Conservation (phyloP, 2,329 filamentous ascomycete genomes). For the Aspergillus uvarum region DNA sequence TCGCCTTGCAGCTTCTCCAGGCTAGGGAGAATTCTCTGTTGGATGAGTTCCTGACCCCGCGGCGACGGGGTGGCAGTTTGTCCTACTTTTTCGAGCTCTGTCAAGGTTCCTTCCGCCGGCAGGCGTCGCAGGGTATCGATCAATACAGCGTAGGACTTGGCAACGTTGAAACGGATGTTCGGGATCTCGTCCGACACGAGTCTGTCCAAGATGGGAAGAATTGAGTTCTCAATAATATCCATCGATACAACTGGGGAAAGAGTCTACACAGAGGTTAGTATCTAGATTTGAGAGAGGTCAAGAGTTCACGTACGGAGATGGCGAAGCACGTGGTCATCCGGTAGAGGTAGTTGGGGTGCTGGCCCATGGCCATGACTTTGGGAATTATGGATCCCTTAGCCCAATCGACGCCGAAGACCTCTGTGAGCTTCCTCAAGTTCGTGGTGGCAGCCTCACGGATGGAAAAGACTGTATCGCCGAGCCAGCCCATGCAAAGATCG, state of each 20-base stretch:
- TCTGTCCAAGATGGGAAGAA: conserved; percentile 93
- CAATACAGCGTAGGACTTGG: conserved; percentile 90
- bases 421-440: conserved; percentile 96
- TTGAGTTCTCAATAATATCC: conserved; percentile 87
- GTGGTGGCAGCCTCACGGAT: conserved; percentile 96
- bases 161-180: conserved; percentile 99
- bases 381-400: conserved; percentile 95
- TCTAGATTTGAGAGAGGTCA: conserved; percentile 4
- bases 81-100: conserved; percentile 78
- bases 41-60: conserved; percentile 75
- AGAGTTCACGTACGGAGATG: conserved; percentile 72
- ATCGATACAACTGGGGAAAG: conserved; percentile 89
- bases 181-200: conserved; percentile 93
- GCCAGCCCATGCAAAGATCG: conserved; percentile 95
- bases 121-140: conserved; percentile 90
- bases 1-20: conserved; percentile 95
- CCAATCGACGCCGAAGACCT: conserved; percentile 98
- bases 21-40: conserved; percentile 82
- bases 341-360: conserved; percentile 98
- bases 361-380: conserved; percentile 97
- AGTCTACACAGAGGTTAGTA: conserved; percentile 61
- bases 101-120: conserved; percentile 82
- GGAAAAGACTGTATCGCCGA: conserved; percentile 97
- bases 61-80: conserved; percentile 59
- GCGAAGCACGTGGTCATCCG: conserved; percentile 99